Percentiles rank a stretch among this genome's conserved stretches.
phyloP scores from a whole-genome alignment of 495 filamentous ascomycete genomes.

The Hypoxylon subgilvum region DNA sequence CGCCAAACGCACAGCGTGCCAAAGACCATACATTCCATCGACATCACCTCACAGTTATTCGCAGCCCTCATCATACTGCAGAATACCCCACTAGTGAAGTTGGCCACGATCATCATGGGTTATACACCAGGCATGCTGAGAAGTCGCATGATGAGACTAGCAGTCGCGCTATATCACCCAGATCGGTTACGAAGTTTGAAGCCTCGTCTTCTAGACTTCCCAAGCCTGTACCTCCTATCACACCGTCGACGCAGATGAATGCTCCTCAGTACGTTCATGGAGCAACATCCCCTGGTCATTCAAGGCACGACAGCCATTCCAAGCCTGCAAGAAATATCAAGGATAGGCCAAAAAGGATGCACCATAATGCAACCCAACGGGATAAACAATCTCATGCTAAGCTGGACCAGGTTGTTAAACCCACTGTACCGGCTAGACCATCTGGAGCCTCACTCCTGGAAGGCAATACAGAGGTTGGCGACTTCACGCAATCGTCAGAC shows the following conservation, averaged over 20 bases:
- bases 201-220: not conserved
- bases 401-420: not conserved
- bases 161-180: not conserved
- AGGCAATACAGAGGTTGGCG: not conserved
- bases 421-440: not conserved
- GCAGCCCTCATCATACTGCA: constrained; percentile 9
- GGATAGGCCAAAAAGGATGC: not conserved
- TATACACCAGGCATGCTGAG: not conserved
- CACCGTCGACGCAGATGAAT: not conserved
- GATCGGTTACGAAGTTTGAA: not conserved
- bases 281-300: not conserved
- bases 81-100: constrained; percentile 1
- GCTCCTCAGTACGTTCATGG: not conserved
- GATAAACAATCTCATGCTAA: not conserved
- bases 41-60: constrained; percentile 9
- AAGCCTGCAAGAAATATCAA: not conserved
- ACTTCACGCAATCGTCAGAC: not conserved
- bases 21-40: not conserved
- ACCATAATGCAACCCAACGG: not conserved
- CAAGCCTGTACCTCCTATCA: not conserved
- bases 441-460: not conserved
- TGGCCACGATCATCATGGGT: not conserved
- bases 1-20: not conserved
- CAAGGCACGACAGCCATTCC: not conserved
- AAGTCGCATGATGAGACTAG: not conserved